Evolutionary conservation across 140 eudicot species (phyloP).

Genomic region (Stevia rebaudiana): DNA sequence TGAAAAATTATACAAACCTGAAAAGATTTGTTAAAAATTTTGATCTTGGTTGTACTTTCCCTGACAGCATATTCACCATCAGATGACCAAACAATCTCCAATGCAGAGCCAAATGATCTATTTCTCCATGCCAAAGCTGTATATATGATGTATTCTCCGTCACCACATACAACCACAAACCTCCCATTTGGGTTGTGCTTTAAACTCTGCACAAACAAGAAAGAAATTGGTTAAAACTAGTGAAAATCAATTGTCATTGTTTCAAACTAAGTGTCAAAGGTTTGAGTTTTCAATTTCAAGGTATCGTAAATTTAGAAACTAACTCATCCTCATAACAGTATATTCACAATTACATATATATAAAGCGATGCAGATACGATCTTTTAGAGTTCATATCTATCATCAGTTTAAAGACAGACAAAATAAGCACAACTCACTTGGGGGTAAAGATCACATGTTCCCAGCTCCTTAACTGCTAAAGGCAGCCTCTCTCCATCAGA

Average conservation of each 20-base stretch:
- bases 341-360: neutral
- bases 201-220: conserved; percentile 53
- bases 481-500: conserved; percentile 97
- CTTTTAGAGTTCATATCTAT: neutral
- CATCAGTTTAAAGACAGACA: neutral
- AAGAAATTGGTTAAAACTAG: conserved; percentile 1
- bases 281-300: neutral
- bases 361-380: neutral
- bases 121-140: conserved; percentile 99
- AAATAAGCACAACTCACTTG: conserved; percentile 52
- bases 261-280: conserved; percentile 1
- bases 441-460: conserved; percentile 93
- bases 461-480: conserved; percentile 87
- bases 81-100: conserved; percentile 96
- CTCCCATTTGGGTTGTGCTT: conserved; percentile 98
- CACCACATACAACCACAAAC: conserved; percentile 97
- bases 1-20: conserved; percentile 44
- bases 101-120: conserved; percentile 93
- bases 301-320: neutral
- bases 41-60: conserved; percentile 93
- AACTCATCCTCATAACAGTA: neutral
- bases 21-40: conserved; percentile 79
- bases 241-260: neutral
- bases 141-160: conserved; percentile 92
- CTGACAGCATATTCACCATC: conserved; percentile 96